Evolutionary conservation across 106 monocot genomes (phyloP).

Genomic region (Posidonia australis): DNA sequence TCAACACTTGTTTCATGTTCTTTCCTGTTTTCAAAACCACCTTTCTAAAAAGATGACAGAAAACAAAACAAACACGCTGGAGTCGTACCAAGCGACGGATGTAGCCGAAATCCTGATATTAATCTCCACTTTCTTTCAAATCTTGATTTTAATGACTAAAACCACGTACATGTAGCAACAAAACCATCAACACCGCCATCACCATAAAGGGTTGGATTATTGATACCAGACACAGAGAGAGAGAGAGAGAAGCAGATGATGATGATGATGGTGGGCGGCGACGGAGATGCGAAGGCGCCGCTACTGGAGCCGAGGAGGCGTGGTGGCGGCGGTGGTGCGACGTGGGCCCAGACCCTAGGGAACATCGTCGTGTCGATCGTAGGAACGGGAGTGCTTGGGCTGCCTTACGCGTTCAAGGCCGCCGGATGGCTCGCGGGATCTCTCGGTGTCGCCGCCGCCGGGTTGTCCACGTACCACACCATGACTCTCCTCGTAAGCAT

Average conservation of each 20-base stretch:
- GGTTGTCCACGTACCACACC: conserved; percentile 21
- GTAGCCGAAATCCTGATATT: too few species aligned
- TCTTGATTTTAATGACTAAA: too few species aligned
- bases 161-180: too few species aligned
- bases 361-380: conserved; percentile 27
- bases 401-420: conserved; percentile 28
- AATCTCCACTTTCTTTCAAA: too few species aligned
- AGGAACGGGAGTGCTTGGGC: conserved; percentile 27
- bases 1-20: too few species aligned
- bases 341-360: conserved; percentile 24
- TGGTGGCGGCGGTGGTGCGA: conserved; percentile 7
- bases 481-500: conserved; percentile 21
- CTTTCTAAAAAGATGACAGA: too few species aligned
- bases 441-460: conserved; percentile 21
- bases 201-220: too few species aligned
- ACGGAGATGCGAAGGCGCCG: conserved; percentile 7
- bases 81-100: too few species aligned
- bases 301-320: conserved; percentile 11
- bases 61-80: too few species aligned
- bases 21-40: too few species aligned
- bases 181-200: too few species aligned
- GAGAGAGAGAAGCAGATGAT: not conserved
- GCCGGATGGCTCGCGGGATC: conserved; percentile 29
- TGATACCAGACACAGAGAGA: too few species aligned
- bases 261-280: conserved; percentile 2